Conservation (phyloP, 371 early-diverging fungal species). For the Mortierella sp. region DNA sequence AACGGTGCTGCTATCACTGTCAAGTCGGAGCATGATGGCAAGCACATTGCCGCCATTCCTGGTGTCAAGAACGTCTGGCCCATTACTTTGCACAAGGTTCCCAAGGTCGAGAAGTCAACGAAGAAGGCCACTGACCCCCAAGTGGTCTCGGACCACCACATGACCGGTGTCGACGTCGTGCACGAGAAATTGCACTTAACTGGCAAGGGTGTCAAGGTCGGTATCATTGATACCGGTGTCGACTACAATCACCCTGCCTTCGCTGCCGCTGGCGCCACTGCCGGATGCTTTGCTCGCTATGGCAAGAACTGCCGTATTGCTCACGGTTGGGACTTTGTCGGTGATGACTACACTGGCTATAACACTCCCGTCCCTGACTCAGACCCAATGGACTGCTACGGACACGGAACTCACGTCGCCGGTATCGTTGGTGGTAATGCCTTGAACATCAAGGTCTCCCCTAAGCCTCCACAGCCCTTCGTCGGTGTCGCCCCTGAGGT, state of each 20-base stretch:
- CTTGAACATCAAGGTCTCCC: constrained; percentile 14
- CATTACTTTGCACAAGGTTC: constrained; percentile 26
- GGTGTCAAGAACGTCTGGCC: constrained; percentile 59
- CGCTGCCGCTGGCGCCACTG: constrained; percentile 40
- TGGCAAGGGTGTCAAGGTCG: constrained; percentile 73
- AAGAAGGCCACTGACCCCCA: constrained; percentile 38
- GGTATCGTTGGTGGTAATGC: constrained; percentile 72
- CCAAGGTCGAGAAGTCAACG: constrained; percentile 7
- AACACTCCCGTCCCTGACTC: constrained; percentile 57
- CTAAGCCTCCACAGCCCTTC: constrained; percentile 53
- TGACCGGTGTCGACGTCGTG: constrained; percentile 70
- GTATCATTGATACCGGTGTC: constrained; percentile 67
- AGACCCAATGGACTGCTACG: constrained; percentile 68
- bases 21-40: constrained; percentile 39
- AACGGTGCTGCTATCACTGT: constrained; percentile 51
- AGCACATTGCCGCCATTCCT: constrained; percentile 19
- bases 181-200: constrained; percentile 61
- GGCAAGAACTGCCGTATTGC: constrained; percentile 59
- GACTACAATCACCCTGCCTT: constrained; percentile 69
- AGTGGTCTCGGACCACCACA: constrained; percentile 56
- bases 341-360: constrained; percentile 44
- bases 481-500: constrained; percentile 74
- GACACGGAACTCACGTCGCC: constrained; percentile 76
- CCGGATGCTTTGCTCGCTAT: constrained; percentile 60
- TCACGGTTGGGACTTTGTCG: constrained; percentile 63